These are phyloP conservation scores for Mycena maculata DNA, from an alignment of 768 basidiomycete species.

Conservation along the genomic window DNA sequence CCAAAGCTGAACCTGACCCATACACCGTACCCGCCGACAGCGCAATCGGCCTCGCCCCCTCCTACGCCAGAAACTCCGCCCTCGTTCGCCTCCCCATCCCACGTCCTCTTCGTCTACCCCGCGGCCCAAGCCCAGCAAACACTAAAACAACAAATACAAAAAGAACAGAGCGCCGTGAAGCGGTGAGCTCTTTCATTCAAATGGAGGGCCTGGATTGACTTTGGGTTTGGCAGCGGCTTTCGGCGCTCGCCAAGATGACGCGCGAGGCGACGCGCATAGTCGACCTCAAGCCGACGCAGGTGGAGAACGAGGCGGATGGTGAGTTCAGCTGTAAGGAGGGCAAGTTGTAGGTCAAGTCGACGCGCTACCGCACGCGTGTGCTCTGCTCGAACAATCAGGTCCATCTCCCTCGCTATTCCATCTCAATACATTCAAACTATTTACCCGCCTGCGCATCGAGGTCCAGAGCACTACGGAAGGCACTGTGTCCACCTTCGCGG, in stretches of 20 bases:
- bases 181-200: constrained; percentile 39
- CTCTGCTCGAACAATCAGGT: constrained; percentile 44
- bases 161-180: constrained; percentile 1
- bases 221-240: constrained; percentile 8
- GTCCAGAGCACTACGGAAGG: constrained; percentile 24
- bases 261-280: constrained; percentile 55
- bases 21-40: constrained; percentile 36
- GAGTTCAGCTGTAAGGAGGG: constrained; percentile 44
- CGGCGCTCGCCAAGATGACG: constrained; percentile 50
- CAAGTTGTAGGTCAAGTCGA: constrained; percentile 51
- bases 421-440: not conserved
- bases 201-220: not conserved
- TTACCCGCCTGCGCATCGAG: constrained; percentile 15
- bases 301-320: constrained; percentile 59
- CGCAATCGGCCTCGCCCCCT: constrained; percentile 55
- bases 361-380: constrained; percentile 59
- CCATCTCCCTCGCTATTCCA: not conserved
- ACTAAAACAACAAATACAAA: not conserved
- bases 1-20: too few relatives aligned
- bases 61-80: constrained; percentile 48
- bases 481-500: constrained; percentile 18
- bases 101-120: constrained; percentile 50
- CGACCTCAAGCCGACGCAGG: constrained; percentile 54
- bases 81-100: constrained; percentile 51
- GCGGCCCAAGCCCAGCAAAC: constrained; percentile 24